Evolutionary conservation across 805 yeast species (phyloP).

Genomic region (Zygoascus biomembranicola): DNA sequence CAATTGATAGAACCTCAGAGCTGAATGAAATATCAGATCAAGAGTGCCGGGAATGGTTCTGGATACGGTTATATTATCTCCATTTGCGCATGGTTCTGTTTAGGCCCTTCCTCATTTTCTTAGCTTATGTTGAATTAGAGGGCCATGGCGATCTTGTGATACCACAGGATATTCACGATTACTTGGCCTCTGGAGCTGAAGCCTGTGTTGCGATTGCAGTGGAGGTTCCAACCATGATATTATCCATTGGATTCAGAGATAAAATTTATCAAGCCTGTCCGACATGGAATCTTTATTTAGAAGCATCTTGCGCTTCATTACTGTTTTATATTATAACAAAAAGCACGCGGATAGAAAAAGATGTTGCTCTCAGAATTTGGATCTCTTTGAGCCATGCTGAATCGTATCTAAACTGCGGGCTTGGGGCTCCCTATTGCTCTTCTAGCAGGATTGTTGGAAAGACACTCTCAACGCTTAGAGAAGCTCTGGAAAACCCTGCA

Average conservation of each 20-base stretch:
- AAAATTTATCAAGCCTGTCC: not conserved
- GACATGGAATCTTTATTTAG: conserved; percentile 5
- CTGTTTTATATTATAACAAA: conserved; percentile 5
- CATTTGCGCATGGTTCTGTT: conserved; percentile 5
- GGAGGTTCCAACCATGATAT: conserved; percentile 7
- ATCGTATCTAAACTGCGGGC: conserved; percentile 6
- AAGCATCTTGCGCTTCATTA: conserved; percentile 2
- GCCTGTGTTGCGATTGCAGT: conserved; percentile 5
- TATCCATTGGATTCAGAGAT: conserved; percentile 5
- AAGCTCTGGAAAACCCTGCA: not conserved
- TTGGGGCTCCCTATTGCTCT: not conserved
- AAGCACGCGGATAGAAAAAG: not conserved
- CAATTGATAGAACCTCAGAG: conserved; percentile 4
- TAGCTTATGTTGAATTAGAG: not conserved
- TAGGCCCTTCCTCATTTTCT: conserved; percentile 7
- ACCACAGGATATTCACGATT: not conserved
- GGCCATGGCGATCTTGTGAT: no score
- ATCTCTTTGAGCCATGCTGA: conserved; percentile 5
- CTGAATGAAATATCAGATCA: conserved; percentile 3
- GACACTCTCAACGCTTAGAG: not conserved
- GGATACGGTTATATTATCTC: conserved; percentile 6
- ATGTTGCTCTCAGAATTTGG: conserved; percentile 7
- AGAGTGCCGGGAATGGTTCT: conserved; percentile 9
- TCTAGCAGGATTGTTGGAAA: conserved; percentile 3
- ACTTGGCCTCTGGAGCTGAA: not conserved